phyloP scores from a whole-genome alignment of 352 stramenopile species.

The Phytophthora cajani region DNA sequence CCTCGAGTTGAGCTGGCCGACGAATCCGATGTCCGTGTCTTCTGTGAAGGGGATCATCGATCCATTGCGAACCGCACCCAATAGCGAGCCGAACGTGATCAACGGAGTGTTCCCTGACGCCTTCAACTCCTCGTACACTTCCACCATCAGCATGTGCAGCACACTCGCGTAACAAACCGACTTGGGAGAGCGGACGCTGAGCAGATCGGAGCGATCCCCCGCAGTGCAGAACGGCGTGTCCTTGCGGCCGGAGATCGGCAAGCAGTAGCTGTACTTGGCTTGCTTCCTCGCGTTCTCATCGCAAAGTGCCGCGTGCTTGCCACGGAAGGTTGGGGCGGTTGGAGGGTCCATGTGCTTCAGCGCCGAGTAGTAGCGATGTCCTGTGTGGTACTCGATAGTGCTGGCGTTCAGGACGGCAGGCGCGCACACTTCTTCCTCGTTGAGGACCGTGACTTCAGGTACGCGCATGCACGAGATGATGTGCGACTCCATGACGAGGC shows the following conservation, averaged over 20 bases:
- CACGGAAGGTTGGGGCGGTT: constrained; percentile 32
- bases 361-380: constrained; percentile 25
- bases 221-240: constrained; percentile 52
- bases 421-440: constrained; percentile 9
- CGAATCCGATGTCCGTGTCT: constrained; percentile 60
- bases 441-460: background rate
- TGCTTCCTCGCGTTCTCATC: constrained; percentile 10
- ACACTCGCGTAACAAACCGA: constrained; percentile 57
- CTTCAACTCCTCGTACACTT: constrained; percentile 59
- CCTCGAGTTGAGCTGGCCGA: constrained; percentile 21
- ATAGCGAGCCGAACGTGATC: constrained; percentile 52
- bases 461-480: background rate
- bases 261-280: constrained; percentile 42
- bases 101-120: constrained; percentile 32
- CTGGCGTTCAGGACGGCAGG: constrained; percentile 19
- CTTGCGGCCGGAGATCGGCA: constrained; percentile 57
- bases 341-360: constrained; percentile 27
- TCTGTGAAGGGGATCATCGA: constrained; percentile 68
- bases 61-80: constrained; percentile 54
- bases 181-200: constrained; percentile 28
- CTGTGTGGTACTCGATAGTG: constrained; percentile 27
- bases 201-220: constrained; percentile 54
- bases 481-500: background rate
- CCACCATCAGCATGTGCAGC: constrained; percentile 63
- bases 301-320: constrained; percentile 31